Percentiles rank a stretch among this genome's conserved stretches.
Evolutionary conservation across 495 filamentous ascomycete genomes (phyloP).

Genomic region (Bathelium albidoporum): DNA sequence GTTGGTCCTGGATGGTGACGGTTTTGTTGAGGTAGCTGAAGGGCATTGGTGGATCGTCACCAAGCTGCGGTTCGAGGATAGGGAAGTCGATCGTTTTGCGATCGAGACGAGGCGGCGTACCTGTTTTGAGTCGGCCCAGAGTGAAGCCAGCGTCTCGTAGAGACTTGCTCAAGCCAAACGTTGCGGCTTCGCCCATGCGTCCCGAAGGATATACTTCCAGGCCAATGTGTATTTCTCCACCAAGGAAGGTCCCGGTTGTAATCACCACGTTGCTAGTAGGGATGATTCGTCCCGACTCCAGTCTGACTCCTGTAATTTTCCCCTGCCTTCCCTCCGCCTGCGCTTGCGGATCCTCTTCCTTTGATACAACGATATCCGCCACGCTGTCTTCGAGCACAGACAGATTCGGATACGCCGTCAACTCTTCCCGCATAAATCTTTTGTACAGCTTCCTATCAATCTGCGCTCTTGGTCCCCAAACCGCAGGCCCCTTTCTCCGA

Average conservation of each 20-base stretch:
- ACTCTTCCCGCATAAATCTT: slow-evolving; percentile 82
- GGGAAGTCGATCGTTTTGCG: slow-evolving; percentile 72
- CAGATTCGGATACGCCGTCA: slow-evolving; percentile 63
- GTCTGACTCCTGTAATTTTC: slow-evolving; percentile 72
- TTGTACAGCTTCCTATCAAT: slow-evolving; percentile 89
- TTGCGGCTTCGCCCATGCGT: slow-evolving; percentile 88
- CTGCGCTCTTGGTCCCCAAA: slow-evolving; percentile 94
- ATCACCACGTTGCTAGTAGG: slow-evolving; percentile 76
- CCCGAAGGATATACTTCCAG: slow-evolving; percentile 75
- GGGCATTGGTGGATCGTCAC: slow-evolving; percentile 77
- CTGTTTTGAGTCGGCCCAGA: slow-evolving; percentile 86
- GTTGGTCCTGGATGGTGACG: slow-evolving; percentile 69
- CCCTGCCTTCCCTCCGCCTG: slow-evolving; percentile 44
- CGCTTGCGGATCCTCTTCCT: slow-evolving; percentile 42
- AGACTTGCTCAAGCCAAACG: slow-evolving; percentile 87
- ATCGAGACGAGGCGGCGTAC: slow-evolving; percentile 83
- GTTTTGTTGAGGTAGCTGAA: slow-evolving; percentile 81
- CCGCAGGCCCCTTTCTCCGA: slow-evolving; percentile 79
- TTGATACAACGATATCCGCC: slow-evolving; percentile 70
- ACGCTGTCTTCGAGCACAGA: slow-evolving; percentile 77
- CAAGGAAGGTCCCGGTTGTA: slow-evolving; percentile 90
- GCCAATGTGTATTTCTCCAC: slow-evolving; percentile 95
- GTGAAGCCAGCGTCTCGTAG: slow-evolving; percentile 82
- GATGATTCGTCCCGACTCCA: slow-evolving; percentile 84
- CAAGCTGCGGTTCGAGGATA: slow-evolving; percentile 57